These are phyloP conservation scores for Elongisporangium anandrum DNA, from an alignment of 352 stramenopile species.

Conservation along the genomic window DNA sequence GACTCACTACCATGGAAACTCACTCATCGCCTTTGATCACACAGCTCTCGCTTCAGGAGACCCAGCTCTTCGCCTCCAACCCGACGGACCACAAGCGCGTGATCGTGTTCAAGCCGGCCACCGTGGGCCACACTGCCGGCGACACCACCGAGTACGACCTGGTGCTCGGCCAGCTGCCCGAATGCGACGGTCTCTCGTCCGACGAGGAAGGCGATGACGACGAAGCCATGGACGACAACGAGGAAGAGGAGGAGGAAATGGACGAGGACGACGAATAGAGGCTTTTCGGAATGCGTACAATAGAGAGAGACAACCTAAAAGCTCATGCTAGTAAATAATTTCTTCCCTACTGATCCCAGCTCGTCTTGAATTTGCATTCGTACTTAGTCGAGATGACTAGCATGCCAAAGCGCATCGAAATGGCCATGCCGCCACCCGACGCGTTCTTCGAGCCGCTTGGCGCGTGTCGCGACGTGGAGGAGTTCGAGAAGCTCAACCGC, in stretches of 20 bases:
- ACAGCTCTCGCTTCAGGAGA: slow-evolving; percentile 25
- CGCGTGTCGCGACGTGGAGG: slow-evolving; percentile 47
- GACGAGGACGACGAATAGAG: slow-evolving; percentile 35
- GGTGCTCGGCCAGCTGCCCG: slow-evolving; percentile 71
- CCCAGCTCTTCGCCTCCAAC: slow-evolving; percentile 57
- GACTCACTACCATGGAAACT: background rate
- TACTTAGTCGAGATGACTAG: background rate
- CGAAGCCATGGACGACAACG: slow-evolving; percentile 31
- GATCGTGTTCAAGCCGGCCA: slow-evolving; percentile 46
- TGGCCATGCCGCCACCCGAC: background rate
- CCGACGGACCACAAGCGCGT: slow-evolving; percentile 46
- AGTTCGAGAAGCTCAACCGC: slow-evolving; percentile 74
- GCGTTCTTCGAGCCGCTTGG: slow-evolving; percentile 37
- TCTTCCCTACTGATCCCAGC: background rate
- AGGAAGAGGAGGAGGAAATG: slow-evolving; percentile 39
- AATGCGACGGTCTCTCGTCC: slow-evolving; percentile 74
- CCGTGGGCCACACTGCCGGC: slow-evolving; percentile 45
- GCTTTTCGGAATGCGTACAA: background rate
- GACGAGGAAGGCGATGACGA: slow-evolving; percentile 64
- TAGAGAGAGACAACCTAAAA: background rate
- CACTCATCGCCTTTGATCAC: background rate
- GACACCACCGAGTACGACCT: slow-evolving; percentile 82
- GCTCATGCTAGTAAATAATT: background rate
- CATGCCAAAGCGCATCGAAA: background rate
- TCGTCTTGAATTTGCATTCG: background rate